Conservation (phyloP, 331 rosid genomes). For the Acacia pycnantha region DNA sequence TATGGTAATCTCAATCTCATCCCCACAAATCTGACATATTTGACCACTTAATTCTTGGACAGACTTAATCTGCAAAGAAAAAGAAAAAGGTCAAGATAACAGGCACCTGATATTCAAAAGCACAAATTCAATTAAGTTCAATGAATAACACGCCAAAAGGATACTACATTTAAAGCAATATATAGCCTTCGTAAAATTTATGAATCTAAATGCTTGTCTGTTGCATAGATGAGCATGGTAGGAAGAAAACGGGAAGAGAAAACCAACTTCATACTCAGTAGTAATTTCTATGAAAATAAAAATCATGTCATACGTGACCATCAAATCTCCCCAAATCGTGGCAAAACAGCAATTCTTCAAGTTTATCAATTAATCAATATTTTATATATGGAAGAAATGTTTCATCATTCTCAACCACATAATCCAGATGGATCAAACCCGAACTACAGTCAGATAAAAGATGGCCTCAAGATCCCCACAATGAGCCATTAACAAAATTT, state of each 20-base stretch:
- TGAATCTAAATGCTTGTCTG: slow-evolving; percentile 5
- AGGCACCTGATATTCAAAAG: slow-evolving; percentile 1
- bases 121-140: background rate
- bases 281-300: background rate
- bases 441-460: background rate
- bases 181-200: background rate
- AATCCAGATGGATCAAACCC: background rate
- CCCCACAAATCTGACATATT: slow-evolving; percentile 84
- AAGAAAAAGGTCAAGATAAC: slow-evolving; percentile 2
- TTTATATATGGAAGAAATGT: background rate
- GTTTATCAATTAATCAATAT: background rate
- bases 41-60: slow-evolving; percentile 82
- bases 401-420: background rate
- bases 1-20: slow-evolving; percentile 69
- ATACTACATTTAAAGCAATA: background rate
- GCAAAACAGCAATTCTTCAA: slow-evolving; percentile 18
- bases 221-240: background rate
- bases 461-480: background rate
- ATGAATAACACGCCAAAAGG: slow-evolving; percentile 4
- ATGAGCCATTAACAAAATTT: background rate
- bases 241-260: slow-evolving; percentile 14
- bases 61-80: slow-evolving; percentile 61
- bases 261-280: background rate
- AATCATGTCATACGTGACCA: background rate
- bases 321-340: slow-evolving; percentile 2